phyloP scores from a whole-genome alignment of 1,284 basidiomycete genomes.

The Ustilago shanxiensis region DNA sequence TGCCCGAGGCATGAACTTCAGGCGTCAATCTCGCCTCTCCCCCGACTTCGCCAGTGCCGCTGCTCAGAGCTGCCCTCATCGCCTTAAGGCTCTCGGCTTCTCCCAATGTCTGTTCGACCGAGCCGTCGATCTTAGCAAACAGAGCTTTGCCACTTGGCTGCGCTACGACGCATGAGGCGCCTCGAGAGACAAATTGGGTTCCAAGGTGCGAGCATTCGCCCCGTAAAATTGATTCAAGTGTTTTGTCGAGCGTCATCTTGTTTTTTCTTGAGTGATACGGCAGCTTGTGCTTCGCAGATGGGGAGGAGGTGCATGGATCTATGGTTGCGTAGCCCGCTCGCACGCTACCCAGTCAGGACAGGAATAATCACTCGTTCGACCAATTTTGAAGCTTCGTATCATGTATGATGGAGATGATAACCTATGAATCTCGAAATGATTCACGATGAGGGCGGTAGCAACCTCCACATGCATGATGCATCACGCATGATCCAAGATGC shows the following conservation, averaged over 20 bases:
- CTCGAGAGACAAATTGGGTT: conserved; percentile 19
- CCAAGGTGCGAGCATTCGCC: conserved; percentile 38
- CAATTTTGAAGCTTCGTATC: not conserved
- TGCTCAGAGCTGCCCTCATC: conserved; percentile 16
- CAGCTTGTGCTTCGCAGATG: not conserved
- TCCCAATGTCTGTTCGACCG: conserved; percentile 36
- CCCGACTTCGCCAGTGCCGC: not conserved
- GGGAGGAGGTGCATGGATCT: not conserved
- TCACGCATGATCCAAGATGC: too few species aligned
- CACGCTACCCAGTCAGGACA: not conserved
- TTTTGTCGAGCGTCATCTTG: conserved; percentile 32
- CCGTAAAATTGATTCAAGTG: conserved; percentile 31
- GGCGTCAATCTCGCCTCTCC: conserved; percentile 15
- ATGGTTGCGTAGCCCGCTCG: not conserved
- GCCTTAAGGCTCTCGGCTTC: conserved; percentile 39
- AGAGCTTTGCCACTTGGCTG: conserved; percentile 27
- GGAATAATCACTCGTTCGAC: not conserved
- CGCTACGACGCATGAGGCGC: conserved; percentile 23
- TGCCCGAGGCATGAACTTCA: conserved; percentile 34
- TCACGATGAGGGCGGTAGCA: not conserved
- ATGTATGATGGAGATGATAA: not conserved
- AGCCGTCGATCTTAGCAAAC: conserved; percentile 37
- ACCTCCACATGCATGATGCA: conserved; percentile 5
- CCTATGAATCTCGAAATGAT: too few species aligned
- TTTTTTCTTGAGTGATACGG: not conserved